Evolutionary conservation across 768 basidiomycete genomes (phyloP), one percentile per base, ranked within the genome.

Genomic region (Piloderma croceum): DNA sequence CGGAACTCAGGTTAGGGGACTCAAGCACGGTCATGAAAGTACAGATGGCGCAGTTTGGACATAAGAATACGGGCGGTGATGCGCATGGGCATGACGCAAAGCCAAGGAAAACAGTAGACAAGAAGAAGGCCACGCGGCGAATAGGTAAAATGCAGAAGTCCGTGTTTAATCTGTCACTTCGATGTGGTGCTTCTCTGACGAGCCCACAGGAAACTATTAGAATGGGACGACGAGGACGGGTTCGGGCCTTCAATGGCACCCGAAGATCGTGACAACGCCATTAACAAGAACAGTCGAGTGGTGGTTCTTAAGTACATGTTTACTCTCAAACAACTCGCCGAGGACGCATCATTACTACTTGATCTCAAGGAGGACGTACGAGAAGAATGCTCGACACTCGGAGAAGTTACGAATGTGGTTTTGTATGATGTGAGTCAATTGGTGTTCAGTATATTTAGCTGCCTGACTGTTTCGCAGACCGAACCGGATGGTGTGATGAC

Each of bases 241-340:
- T 90, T 90, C 49, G 91, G 90, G 5, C 88, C 88, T 1, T 60
- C 72, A 12, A 67, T 74, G 37, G 72, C 77, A 13, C 72, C 73
- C 17, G 74, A 74, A 36, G 81, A 84, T 47, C 60, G 65, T 17
- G 56, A 51, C 21, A 61, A 67, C 18, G 54, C 63, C 5, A 57
- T 59, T 22, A 76, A 76, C 58, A 72, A 77, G 56, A 75, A 74
- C 52, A 73, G 71, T 58, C 76, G 91, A 23, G 84, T 97, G 3
- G 93, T 96, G 7, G 90, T 99, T 1, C 67, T 99, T 47, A 93
- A 90, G 58, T 81, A 90, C 53, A 97, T 97, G 92, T 99, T 99
- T 56, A 83, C 84, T 4, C 68, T 90, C 15, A 60, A 83, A 51
- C 88, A 92, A 48, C 73, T 98, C 1, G 83, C 89, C 23, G 79